A percentile compares a stretch with the other conserved stretches of the same genome.
Evolutionary conservation across 2,329 filamentous ascomycete genomes (phyloP).

Genomic region (Epichloe baconii): DNA sequence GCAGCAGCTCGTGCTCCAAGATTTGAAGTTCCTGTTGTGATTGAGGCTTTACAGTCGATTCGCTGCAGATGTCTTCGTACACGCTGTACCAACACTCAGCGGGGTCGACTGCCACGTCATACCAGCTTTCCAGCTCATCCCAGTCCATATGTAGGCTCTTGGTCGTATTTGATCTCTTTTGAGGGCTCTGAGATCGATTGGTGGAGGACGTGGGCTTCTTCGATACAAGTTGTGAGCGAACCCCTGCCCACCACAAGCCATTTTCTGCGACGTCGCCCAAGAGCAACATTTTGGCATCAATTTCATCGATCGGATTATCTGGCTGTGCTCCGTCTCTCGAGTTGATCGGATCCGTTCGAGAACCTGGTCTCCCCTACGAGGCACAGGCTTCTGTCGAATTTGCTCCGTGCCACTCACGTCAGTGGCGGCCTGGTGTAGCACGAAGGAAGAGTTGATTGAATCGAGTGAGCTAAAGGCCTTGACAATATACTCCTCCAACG

Average conservation of each 20-base stretch:
- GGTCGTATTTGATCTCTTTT: neutral
- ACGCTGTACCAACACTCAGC: conserved; percentile 52
- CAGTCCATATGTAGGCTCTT: conserved; percentile 56
- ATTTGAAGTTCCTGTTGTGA: conserved; percentile 25
- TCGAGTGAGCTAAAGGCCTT: conserved; percentile 55
- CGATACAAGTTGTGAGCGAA: conserved; percentile 10
- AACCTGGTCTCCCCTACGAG: conserved; percentile 4
- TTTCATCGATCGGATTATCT: conserved; percentile 26
- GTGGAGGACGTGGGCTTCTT: neutral
- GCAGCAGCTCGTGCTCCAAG: conserved; percentile 34
- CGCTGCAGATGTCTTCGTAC: conserved; percentile 36
- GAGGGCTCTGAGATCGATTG: conserved; percentile 1
- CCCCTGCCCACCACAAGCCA: conserved; percentile 68
- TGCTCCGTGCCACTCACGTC: conserved; percentile 12
- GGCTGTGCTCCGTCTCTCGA: conserved; percentile 8
- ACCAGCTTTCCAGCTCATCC: conserved; percentile 60
- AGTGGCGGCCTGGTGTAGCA: conserved; percentile 29
- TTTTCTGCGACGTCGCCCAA: conserved; percentile 70
- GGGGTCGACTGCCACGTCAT: conserved; percentile 53
- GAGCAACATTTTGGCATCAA: conserved; percentile 64
- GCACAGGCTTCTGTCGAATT: conserved; percentile 16
- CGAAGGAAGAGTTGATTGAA: conserved; percentile 67
- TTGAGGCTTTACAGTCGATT: conserved; percentile 16
- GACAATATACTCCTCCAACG: conserved; percentile 65
- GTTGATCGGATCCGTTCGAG: neutral